Evolutionary conservation across 768 basidiomycete genomes (phyloP).

Genomic region (Dendrothele bispora): DNA sequence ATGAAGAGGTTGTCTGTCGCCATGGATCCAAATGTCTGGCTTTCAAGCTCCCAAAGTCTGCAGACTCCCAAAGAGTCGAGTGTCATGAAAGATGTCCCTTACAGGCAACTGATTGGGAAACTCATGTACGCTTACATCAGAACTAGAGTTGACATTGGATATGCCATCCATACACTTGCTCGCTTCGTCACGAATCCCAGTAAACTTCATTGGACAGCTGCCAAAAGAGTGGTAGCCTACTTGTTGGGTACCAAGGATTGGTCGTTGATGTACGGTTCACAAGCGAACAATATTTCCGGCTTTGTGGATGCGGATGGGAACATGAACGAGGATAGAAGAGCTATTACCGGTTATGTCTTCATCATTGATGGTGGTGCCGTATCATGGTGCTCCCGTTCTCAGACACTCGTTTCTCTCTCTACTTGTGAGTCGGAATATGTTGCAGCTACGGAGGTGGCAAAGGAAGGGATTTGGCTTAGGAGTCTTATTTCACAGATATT

Average conservation of each 20-base stretch:
- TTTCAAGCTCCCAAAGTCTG: background rate
- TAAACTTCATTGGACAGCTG: slow-evolving; percentile 28
- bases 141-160: slow-evolving; percentile 30
- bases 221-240: slow-evolving; percentile 31
- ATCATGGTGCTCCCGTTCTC: slow-evolving; percentile 4
- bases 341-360: slow-evolving; percentile 11
- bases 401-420: slow-evolving; percentile 2
- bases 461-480: slow-evolving; percentile 10
- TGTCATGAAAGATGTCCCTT: slow-evolving; percentile 15
- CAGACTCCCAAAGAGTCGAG: slow-evolving; percentile 2
- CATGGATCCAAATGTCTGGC: background rate
- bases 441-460: slow-evolving; percentile 9
- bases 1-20: slow-evolving; percentile 4
- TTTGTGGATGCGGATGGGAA: slow-evolving; percentile 11
- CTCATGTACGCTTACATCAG: slow-evolving; percentile 25
- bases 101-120: slow-evolving; percentile 20
- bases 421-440: slow-evolving; percentile 12
- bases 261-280: slow-evolving; percentile 7
- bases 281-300: background rate
- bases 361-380: slow-evolving; percentile 12
- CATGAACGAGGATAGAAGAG: background rate
- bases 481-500: slow-evolving; percentile 6
- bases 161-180: slow-evolving; percentile 19
- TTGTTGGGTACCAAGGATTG: slow-evolving; percentile 14
- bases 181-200: slow-evolving; percentile 26